Base-by-base conservation (phyloP, 768 basidiomycete species). In the Suillus sp. region DNA sequence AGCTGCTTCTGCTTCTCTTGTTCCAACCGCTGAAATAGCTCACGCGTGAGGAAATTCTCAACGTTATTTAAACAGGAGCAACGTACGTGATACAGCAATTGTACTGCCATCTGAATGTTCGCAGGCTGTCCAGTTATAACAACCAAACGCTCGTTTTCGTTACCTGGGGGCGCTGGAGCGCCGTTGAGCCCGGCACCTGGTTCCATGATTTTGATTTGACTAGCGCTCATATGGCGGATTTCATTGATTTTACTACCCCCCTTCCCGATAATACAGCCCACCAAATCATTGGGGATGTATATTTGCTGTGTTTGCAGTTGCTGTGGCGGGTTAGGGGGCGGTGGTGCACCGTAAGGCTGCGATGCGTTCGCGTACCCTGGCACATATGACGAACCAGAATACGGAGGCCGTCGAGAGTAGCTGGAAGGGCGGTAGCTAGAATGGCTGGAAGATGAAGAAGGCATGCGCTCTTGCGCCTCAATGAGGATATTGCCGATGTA, bases 231-330 rank as follows among this genome's bases (percentile, higher is more conserved):
- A 67, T 94, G 89, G 68, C 97, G 85, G 66, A 99, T 97, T 78
- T 99, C 97, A 71, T 99, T 99, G 81, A 99, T 99, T 79, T 99
- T 99, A 74, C 90, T 89, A 11, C 97, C 97, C 22, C 93, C 96
- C 76, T 99, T 99, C 48, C 97, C 97, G 69, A 99, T 99, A 78
- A 99, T 95, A 66, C 92, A 93, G 13, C 94, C 96, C 27, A 99
- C 97, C 32, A 99, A 84, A 71, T 97, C 94, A 72, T 98, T 98
- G 8, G 97, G 97, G 67, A 99, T 97, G 75, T 91, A 99, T 66
- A 99, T 97, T 75, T 98, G 95, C 72, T 99, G 97, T 4, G 95
- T 97, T 76, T 97, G 95, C 61, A 96, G 76, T 72, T 91, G 90
- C 69, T 85, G 85, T 5, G 86, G 84, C 34, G 87, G 84, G 67